Conservation (phyloP, 2,329 filamentous ascomycete species). For the Alternaria gaisen region DNA sequence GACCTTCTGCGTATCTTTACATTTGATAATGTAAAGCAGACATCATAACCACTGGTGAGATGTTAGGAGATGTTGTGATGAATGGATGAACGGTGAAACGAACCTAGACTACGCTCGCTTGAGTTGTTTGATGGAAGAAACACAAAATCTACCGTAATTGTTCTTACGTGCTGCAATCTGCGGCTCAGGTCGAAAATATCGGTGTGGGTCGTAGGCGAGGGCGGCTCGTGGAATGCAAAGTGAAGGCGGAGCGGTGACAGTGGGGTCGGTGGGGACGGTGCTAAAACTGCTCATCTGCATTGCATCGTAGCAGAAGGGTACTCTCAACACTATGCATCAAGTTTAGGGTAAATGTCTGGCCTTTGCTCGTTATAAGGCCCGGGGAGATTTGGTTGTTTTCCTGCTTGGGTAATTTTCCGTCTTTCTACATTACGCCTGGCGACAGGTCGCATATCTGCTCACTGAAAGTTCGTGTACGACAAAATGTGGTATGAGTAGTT, state of each 20-base stretch:
- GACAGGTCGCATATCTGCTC: neutral
- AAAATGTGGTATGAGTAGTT: neutral
- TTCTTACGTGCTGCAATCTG: neutral
- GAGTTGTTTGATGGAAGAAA: neutral
- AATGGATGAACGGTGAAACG: too few species aligned
- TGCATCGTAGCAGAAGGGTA: neutral
- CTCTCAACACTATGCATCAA: too few species aligned
- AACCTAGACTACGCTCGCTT: slow-evolving; percentile 28
- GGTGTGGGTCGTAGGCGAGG: neutral
- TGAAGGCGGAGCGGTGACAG: neutral
- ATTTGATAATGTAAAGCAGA: slow-evolving; percentile 49
- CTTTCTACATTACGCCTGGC: neutral
- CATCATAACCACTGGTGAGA: slow-evolving; percentile 45
- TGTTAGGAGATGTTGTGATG: too few species aligned
- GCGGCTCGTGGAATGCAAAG: neutral
- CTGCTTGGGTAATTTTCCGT: too few species aligned
- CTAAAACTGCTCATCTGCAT: neutral
- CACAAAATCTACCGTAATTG: accelerated
- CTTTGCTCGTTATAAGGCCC: too few species aligned
- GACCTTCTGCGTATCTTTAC: slow-evolving; percentile 47
- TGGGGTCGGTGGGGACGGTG: neutral
- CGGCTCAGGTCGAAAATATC: neutral
- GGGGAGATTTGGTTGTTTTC: too few species aligned
- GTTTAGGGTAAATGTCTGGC: too few species aligned
- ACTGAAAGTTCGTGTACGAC: neutral